A percentile compares a stretch with the other conserved stretches of the same genome.
phyloP scores from a whole-genome alignment of 2,329 filamentous ascomycete species.

The Lachnellula cervina region DNA sequence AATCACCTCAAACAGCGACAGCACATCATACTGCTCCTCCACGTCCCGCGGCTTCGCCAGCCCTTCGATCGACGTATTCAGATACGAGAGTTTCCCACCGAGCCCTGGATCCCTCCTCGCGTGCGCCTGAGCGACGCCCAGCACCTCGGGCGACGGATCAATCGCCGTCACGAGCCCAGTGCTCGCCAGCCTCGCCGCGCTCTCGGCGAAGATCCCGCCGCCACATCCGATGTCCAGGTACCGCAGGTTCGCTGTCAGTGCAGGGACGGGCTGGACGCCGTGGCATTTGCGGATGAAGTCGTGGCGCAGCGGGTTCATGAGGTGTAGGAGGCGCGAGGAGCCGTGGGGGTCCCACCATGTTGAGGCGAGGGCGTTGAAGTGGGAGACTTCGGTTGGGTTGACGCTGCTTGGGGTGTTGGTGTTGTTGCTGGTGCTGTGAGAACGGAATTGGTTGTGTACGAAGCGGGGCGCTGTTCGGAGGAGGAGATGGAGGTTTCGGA shows the following conservation, averaged over 20 bases:
- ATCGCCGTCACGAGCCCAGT: conserved; percentile 67
- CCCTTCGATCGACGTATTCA: conserved; percentile 72
- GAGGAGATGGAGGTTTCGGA: conserved; percentile 29
- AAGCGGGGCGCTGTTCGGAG: conserved; percentile 29
- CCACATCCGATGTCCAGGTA: conserved; percentile 95
- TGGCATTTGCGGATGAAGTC: conserved; percentile 80
- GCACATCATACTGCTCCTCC: conserved; percentile 63
- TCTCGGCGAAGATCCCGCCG: conserved; percentile 93
- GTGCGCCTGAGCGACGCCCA: conserved; percentile 71
- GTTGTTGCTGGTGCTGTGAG: conserved; percentile 25
- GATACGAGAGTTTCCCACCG: conserved; percentile 60
- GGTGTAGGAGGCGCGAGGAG: conserved; percentile 83
- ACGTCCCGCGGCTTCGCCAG: conserved; percentile 41
- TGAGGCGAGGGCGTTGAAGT: conserved; percentile 90
- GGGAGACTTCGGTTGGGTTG: conserved; percentile 82
- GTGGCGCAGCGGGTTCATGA: conserved; percentile 97
- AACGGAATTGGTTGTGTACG: conserved; percentile 27
- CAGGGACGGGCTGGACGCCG: conserved; percentile 44
- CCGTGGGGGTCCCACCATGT: conserved; percentile 98
- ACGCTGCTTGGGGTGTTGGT: conserved; percentile 57
- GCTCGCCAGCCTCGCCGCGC: conserved; percentile 62
- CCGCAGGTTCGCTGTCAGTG: conserved; percentile 43
- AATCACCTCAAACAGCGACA: conserved; percentile 89
- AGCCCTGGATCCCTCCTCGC: conserved; percentile 69
- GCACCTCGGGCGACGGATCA: conserved; percentile 70